phyloP scores from a whole-genome alignment of 2,329 filamentous ascomycete genomes.

The Fusarium sp. region DNA sequence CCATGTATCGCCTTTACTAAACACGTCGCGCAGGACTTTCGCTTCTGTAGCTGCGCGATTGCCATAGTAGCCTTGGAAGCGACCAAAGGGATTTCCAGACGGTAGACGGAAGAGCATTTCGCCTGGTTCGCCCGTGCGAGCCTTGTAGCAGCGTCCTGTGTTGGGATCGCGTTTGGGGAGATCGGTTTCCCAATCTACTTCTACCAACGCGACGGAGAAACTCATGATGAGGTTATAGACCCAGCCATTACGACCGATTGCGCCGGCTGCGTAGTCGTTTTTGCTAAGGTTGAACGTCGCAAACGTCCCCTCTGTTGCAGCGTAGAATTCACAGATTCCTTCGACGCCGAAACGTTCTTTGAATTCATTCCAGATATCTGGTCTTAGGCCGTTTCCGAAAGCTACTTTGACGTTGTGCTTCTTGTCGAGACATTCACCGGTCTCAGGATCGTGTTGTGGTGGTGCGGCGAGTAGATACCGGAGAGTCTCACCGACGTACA shows the following conservation, averaged over 20 bases:
- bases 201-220: slow-evolving; percentile 68
- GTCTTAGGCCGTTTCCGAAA: slow-evolving; percentile 87
- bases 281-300: slow-evolving; percentile 79
- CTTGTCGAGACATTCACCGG: slow-evolving; percentile 76
- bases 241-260: slow-evolving; percentile 79
- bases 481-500: slow-evolving; percentile 90
- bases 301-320: slow-evolving; percentile 77
- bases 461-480: slow-evolving; percentile 82
- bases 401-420: slow-evolving; percentile 79
- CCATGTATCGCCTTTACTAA: slow-evolving; percentile 81
- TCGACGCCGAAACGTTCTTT: slow-evolving; percentile 83
- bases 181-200: slow-evolving; percentile 79
- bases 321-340: slow-evolving; percentile 84
- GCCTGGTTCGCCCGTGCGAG: slow-evolving; percentile 72
- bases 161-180: slow-evolving; percentile 73
- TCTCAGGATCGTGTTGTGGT: slow-evolving; percentile 70
- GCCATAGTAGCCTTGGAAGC: slow-evolving; percentile 86
- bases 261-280: slow-evolving; percentile 80
- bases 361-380: slow-evolving; percentile 87
- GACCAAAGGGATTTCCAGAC: slow-evolving; percentile 68
- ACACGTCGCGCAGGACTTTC: slow-evolving; percentile 81
- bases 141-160: slow-evolving; percentile 75
- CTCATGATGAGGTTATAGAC: slow-evolving; percentile 69
- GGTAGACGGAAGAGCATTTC: slow-evolving; percentile 83
- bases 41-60: slow-evolving; percentile 76